These are phyloP conservation scores for Austropuccinia psidii DNA, from an alignment of 1,284 basidiomycete species.

Conservation along the genomic window DNA sequence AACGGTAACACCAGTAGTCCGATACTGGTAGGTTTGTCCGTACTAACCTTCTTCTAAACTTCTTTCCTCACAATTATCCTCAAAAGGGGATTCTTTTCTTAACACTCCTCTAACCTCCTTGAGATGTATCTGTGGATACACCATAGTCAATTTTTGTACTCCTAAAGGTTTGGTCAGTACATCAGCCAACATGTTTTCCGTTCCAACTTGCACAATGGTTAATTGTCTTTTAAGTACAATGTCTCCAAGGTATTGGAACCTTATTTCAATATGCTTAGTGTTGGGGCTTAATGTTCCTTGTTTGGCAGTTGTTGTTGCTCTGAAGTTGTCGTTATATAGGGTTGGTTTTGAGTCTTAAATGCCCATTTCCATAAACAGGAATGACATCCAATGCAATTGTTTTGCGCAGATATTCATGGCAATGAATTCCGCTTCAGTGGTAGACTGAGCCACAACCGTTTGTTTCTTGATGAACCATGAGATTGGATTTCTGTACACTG, in stretches of 20 bases:
- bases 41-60: too few relatives aligned
- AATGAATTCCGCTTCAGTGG: neutral
- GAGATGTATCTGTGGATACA: too few relatives aligned
- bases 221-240: neutral
- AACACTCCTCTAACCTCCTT: too few relatives aligned
- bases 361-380: neutral
- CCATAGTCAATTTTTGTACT: neutral
- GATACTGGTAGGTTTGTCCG: too few relatives aligned
- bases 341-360: neutral
- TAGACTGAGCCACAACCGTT: conserved; percentile 3
- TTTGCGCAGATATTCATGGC: conserved; percentile 3
- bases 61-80: too few relatives aligned
- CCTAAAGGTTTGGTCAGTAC: neutral
- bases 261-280: conserved; percentile 22
- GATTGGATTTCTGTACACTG: neutral
- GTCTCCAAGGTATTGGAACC: conserved; percentile 1
- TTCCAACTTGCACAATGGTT: neutral
- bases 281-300: neutral
- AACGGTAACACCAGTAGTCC: too few relatives aligned
- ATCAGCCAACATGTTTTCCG: neutral
- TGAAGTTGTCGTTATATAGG: neutral
- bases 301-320: neutral
- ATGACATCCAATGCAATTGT: neutral
- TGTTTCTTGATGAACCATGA: neutral
- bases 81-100: too few relatives aligned